Conservation (phyloP, 495 filamentous ascomycete genomes). For the Endocarpon pusillum region DNA sequence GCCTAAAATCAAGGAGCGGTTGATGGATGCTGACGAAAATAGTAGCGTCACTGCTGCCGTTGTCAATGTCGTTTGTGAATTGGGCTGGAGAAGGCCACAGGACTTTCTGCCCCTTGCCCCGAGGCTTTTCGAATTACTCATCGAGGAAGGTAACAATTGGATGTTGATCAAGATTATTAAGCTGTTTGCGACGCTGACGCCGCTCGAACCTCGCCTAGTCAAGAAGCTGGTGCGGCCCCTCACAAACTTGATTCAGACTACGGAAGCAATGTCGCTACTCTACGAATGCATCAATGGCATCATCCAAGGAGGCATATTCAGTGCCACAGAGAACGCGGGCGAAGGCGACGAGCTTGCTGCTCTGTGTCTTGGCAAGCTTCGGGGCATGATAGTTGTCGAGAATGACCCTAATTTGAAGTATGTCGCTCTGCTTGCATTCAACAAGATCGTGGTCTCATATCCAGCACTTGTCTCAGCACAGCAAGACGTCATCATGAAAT, state of each 20-base stretch:
- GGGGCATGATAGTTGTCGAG: slow-evolving; percentile 84
- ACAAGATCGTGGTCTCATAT: slow-evolving; percentile 79
- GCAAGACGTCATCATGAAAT: slow-evolving; percentile 88
- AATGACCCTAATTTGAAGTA: slow-evolving; percentile 90
- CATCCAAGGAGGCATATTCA: slow-evolving; percentile 86
- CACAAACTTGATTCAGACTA: slow-evolving; percentile 81
- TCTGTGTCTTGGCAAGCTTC: slow-evolving; percentile 79
- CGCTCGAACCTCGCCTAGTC: slow-evolving; percentile 76
- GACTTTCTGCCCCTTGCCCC: slow-evolving; percentile 90
- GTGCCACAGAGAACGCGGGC: slow-evolving; percentile 51
- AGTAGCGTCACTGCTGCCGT: slow-evolving; percentile 88
- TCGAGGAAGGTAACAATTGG: slow-evolving; percentile 95
- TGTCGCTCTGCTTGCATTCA: slow-evolving; percentile 86
- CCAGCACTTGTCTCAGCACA: slow-evolving; percentile 75
- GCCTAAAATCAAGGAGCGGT: slow-evolving; percentile 87
- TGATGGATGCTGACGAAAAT: slow-evolving; percentile 83
- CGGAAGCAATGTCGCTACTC: slow-evolving; percentile 85
- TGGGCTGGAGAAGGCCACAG: slow-evolving; percentile 82
- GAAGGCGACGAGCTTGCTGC: slow-evolving; percentile 87
- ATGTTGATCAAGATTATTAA: slow-evolving; percentile 99
- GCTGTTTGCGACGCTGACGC: slow-evolving; percentile 91
- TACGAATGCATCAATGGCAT: slow-evolving; percentile 99
- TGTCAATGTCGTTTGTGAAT: slow-evolving; percentile 89
- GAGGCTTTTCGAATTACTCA: slow-evolving; percentile 75
- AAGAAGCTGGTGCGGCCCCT: slow-evolving; percentile 91